Evolutionary conservation across 768 basidiomycete species (phyloP).

Genomic region (Galerina marginata): DNA sequence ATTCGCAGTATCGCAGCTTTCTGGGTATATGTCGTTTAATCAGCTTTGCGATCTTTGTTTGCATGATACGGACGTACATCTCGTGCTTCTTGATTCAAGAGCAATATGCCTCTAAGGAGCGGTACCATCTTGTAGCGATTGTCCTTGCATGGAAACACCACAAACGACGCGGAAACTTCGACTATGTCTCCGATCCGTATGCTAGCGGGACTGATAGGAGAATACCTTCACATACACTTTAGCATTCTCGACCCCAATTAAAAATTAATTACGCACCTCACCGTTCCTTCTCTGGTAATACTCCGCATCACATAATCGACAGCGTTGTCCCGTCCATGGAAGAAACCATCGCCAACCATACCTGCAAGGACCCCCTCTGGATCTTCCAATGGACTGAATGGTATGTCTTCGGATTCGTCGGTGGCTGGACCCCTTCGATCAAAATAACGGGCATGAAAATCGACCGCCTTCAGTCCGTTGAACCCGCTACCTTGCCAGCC

Average conservation of each 20-base stretch:
- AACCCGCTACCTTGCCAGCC: not conserved
- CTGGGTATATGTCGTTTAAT: too few species aligned
- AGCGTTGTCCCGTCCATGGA: not conserved
- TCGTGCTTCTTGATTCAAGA: constrained; percentile 19
- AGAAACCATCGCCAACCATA: not conserved
- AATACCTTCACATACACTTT: not conserved
- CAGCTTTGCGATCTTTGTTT: too few species aligned
- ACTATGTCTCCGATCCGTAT: not conserved
- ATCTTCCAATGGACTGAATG: not conserved
- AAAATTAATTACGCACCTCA: not conserved
- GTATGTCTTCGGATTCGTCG: not conserved
- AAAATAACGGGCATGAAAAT: not conserved
- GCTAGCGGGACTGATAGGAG: not conserved
- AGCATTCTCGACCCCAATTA: not conserved
- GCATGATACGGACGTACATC: too few species aligned
- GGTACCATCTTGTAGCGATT: not conserved
- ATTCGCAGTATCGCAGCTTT: too few species aligned
- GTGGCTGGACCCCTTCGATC: not conserved
- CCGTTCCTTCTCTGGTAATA: not conserved
- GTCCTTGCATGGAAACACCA: not conserved
- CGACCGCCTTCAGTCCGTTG: not conserved
- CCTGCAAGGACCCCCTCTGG: not conserved
- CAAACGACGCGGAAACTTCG: not conserved
- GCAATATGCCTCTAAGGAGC: constrained; percentile 6
- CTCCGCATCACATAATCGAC: not conserved